A percentile compares a stretch with the other conserved stretches of the same genome.
phyloP scores from a whole-genome alignment of 768 basidiomycete species.

The Boletus rubropictus region DNA sequence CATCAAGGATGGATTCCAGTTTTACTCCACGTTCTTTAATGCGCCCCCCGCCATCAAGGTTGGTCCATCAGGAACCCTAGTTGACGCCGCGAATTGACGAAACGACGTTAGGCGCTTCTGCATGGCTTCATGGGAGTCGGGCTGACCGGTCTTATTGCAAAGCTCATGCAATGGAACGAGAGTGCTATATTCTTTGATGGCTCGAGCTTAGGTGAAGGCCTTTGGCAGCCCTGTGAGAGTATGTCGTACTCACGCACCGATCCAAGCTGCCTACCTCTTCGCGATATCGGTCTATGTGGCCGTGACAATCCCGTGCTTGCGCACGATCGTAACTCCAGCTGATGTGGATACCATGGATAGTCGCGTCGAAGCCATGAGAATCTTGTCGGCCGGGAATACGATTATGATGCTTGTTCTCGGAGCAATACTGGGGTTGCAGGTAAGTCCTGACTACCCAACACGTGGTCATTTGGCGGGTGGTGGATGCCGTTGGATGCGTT shows the following conservation, averaged over 20 bases:
- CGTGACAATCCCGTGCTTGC: constrained; percentile 73
- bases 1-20: constrained; percentile 74
- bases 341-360: constrained; percentile 55
- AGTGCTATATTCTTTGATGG: constrained; percentile 96
- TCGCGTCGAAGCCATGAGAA: constrained; percentile 69
- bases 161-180: constrained; percentile 84
- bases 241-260: constrained; percentile 12
- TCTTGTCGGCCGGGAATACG: constrained; percentile 83
- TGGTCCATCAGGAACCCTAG: constrained; percentile 12
- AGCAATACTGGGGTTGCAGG: constrained; percentile 67
- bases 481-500: constrained; percentile 2
- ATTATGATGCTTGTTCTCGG: constrained; percentile 69
- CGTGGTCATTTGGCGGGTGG: not conserved
- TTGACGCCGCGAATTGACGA: not conserved
- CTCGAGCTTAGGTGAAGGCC: constrained; percentile 63
- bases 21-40: constrained; percentile 90
- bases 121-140: constrained; percentile 83
- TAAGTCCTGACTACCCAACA: constrained; percentile 31
- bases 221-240: not conserved
- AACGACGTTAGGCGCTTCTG: constrained; percentile 59
- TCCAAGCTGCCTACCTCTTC: constrained; percentile 66
- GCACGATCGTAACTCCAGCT: constrained; percentile 63
- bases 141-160: constrained; percentile 65
- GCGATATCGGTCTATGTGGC: constrained; percentile 74
- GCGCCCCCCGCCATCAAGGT: constrained; percentile 93